These are phyloP conservation scores for Aspergillus nanangensis DNA, from an alignment of 495 filamentous ascomycete genomes.

Conservation along the genomic window DNA sequence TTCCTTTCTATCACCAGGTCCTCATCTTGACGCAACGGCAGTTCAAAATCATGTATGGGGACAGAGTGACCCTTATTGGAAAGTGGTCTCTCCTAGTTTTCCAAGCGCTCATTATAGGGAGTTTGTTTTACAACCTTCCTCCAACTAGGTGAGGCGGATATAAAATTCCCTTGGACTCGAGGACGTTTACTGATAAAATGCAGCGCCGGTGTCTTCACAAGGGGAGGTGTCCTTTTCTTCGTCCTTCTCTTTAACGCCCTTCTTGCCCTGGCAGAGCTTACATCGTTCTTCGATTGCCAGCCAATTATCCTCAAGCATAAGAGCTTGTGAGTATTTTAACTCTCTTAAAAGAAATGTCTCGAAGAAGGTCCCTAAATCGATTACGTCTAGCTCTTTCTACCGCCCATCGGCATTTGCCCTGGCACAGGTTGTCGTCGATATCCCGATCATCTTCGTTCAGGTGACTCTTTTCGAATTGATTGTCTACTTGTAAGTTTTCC, in stretches of 20 bases:
- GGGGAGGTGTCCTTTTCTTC: constrained; percentile 64
- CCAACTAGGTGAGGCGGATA: constrained; percentile 37
- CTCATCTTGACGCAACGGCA: constrained; percentile 63
- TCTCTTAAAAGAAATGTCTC: not conserved
- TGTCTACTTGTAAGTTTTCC: constrained; percentile 58
- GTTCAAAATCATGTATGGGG: constrained; percentile 61
- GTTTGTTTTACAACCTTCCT: constrained; percentile 69
- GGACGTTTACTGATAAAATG: constrained; percentile 6
- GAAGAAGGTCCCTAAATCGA: not conserved
- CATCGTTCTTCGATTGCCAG: constrained; percentile 61
- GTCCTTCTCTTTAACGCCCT: constrained; percentile 77
- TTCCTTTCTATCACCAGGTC: constrained; percentile 64
- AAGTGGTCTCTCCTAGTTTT: constrained; percentile 61
- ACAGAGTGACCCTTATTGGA: constrained; percentile 44
- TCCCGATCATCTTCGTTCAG: constrained; percentile 67
- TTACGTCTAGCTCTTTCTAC: constrained; percentile 59
- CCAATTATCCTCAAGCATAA: constrained; percentile 82
- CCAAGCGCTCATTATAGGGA: constrained; percentile 72
- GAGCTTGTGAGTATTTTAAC: constrained; percentile 44
- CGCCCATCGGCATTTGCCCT: constrained; percentile 75
- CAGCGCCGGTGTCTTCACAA: constrained; percentile 42
- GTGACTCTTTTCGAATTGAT: constrained; percentile 69
- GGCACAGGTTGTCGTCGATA: constrained; percentile 70
- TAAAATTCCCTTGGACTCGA: not conserved
- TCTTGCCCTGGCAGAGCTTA: constrained; percentile 72